Evolutionary conservation across 1,139 yeast species (phyloP), one percentile per base, ranked within the genome.

Genomic region (Diutina ranongensis): DNA sequence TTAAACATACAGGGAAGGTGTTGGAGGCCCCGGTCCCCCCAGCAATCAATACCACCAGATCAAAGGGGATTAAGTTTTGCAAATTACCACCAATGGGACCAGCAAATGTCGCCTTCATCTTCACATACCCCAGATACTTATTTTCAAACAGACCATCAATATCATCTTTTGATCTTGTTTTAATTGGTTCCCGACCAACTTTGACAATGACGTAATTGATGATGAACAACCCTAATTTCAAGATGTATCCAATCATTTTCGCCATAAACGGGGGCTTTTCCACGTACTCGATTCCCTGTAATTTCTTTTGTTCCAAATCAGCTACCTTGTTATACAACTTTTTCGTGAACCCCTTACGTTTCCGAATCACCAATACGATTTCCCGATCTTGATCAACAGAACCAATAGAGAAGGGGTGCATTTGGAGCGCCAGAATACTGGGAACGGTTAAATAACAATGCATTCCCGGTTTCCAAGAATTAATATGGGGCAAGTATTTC

Each of bases 11-110:
- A 1, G 78, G 77, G 47, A 72, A 62, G 0, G 67, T 61, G 53
- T 69, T 72, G 0, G 76, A 63, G 2, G 67, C 70, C 1, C 78
- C 78, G 1, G 71, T 63, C 1, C 76, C 78, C 5, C 73, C 72
- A 20, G 67, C 62, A 32, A 72, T 51, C 46, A 73, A 68, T 7
- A 67, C 46, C n/a, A 60, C 60, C 3, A 65, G 52, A 46, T 73
- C 76, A 50, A 72, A 72, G 1, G 65, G 58, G 13, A 63, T 57
- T 33, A 72, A 60, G 0, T 73, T 71, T 49, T 68, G 74, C 47
- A 60, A 60, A 18, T 58, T 60, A 1, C 64, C 72, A 1, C 76
- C 76, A 48, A 62, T 67, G 0, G 78, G 78, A 0, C 78, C 78
- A 34, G 61, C 59, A 45, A 71, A 60, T 7, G 57, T 52, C 0